These are phyloP conservation scores for Fraxinus baroniana DNA, from an alignment of 305 asterid genomes.

Conservation along the genomic window DNA sequence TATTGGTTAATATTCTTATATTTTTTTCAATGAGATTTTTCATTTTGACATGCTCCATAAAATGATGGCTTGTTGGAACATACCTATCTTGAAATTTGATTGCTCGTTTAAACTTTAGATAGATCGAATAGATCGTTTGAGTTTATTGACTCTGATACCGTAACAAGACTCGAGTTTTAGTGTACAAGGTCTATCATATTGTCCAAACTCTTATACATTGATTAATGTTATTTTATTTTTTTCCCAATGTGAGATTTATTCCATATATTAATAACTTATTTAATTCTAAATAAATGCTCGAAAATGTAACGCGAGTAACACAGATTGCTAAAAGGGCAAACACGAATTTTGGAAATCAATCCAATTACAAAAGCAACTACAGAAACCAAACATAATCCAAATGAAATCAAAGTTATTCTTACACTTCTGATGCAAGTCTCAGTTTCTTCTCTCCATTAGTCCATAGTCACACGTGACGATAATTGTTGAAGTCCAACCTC, in stretches of 20 bases:
- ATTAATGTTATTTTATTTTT: too few relatives aligned
- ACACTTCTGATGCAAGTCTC: neutral
- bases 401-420: neutral
- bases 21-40: too few relatives aligned
- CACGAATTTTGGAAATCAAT: neutral
- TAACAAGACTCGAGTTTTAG: too few relatives aligned
- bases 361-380: neutral
- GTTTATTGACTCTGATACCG: neutral
- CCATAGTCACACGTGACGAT: neutral
- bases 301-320: neutral
- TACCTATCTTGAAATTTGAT: neutral
- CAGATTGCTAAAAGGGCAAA: neutral
- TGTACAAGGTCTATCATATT: neutral
- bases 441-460: neutral
- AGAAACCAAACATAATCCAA: neutral
- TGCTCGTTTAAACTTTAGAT: neutral
- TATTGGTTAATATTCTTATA: too few relatives aligned
- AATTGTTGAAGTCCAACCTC: slow-evolving; percentile 51
- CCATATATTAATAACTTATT: too few relatives aligned
- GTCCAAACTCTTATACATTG: neutral
- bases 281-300: neutral
- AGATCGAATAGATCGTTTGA: neutral
- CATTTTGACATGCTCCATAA: too few relatives aligned
- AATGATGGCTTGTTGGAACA: too few relatives aligned
- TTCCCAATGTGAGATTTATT: neutral